Conservation (phyloP, 2,329 filamentous ascomycete genomes). For the Sporothrix brunneoviolacea region DNA sequence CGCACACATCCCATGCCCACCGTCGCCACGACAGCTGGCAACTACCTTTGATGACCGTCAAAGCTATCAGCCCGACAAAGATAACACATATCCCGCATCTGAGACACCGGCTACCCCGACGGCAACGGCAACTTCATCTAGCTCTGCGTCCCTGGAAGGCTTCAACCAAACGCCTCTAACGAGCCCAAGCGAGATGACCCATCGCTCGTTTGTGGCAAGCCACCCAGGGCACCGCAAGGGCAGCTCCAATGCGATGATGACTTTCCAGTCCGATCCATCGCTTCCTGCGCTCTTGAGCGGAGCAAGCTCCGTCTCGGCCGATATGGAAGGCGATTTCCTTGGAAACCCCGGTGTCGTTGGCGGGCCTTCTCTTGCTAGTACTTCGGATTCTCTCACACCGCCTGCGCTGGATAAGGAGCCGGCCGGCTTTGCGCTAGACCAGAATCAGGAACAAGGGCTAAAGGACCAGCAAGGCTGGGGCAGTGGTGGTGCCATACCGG, state of each 20-base stretch:
- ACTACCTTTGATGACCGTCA: slow-evolving; percentile 24
- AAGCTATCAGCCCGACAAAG: no score
- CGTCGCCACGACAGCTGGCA: slow-evolving; percentile 33
- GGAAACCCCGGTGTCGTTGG: slow-evolving; percentile 41
- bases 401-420: slow-evolving; percentile 42
- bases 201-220: slow-evolving; percentile 19
- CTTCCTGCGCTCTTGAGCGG: slow-evolving; percentile 57
- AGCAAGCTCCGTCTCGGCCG: slow-evolving; percentile 57
- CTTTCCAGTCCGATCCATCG: slow-evolving; percentile 58
- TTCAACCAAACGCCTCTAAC: slow-evolving; percentile 44
- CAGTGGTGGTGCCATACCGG: slow-evolving; percentile 21
- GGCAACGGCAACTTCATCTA: slow-evolving; percentile 42
- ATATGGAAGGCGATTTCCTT: slow-evolving; percentile 55
- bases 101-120: no score
- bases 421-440: slow-evolving; percentile 41
- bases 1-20: slow-evolving; percentile 33
- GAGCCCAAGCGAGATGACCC: slow-evolving; percentile 47
- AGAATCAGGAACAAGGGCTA: slow-evolving; percentile 25
- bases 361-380: slow-evolving; percentile 40
- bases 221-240: slow-evolving; percentile 24
- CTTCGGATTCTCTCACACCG: slow-evolving; percentile 49
- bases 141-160: slow-evolving; percentile 43
- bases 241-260: slow-evolving; percentile 41
- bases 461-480: slow-evolving; percentile 21
- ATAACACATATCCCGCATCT: no score